These are phyloP conservation scores for Cymbopogon citratus DNA, from an alignment of 176 grass and related monocot genomes.

Conservation along the genomic window DNA sequence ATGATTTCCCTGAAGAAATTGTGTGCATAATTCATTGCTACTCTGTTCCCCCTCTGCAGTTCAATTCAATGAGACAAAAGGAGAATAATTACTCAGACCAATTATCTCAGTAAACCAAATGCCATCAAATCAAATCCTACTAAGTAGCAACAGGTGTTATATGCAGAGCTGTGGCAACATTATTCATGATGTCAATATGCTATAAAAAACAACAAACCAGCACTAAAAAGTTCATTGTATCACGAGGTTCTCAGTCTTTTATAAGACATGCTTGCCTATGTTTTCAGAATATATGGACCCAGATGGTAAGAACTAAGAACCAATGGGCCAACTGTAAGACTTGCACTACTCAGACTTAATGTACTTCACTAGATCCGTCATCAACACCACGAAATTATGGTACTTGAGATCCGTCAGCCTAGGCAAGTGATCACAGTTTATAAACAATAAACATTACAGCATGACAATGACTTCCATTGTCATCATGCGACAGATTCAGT, in stretches of 20 bases:
- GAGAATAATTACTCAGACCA: conserved; percentile 30
- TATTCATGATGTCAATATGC: conserved; percentile 3
- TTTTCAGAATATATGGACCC: conserved; percentile 19
- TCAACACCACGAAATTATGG: background rate
- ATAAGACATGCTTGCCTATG: background rate
- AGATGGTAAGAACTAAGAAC: background rate
- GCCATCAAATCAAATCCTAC: background rate
- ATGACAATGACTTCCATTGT: background rate
- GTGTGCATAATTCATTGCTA: conserved; percentile 80
- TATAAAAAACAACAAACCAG: conserved; percentile 3
- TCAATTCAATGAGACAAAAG: conserved; percentile 30
- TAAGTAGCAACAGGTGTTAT: background rate
- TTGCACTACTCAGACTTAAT: background rate
- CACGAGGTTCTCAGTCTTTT: conserved; percentile 11
- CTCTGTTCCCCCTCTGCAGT: conserved; percentile 56
- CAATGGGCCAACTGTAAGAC: conserved; percentile 19
- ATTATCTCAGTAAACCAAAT: conserved; percentile 19
- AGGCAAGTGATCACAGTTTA: background rate
- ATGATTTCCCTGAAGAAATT: conserved; percentile 84
- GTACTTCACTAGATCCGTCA: conserved; percentile 4
- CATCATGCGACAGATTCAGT: conserved; percentile 20
- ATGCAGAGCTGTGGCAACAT: background rate
- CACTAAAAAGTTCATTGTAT: background rate
- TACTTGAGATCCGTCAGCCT: conserved; percentile 5
- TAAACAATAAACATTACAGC: background rate